phyloP scores from a whole-genome alignment of 176 grass and related monocot genomes.

The Ananas comosus region DNA sequence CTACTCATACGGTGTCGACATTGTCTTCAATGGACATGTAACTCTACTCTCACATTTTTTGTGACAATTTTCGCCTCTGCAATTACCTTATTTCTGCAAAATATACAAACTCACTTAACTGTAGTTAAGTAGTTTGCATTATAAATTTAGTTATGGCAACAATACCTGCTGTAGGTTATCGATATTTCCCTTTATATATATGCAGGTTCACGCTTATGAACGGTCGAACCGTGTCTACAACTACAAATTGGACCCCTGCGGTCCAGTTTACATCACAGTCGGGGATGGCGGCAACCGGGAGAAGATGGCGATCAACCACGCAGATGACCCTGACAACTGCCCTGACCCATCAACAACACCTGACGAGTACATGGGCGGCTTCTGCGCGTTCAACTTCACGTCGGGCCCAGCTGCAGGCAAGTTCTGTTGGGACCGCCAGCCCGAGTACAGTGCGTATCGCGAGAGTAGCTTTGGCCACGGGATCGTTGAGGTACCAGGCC shows the following conservation, averaged over 20 bases:
- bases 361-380: conserved; percentile 36
- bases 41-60: background rate
- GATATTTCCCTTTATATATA: background rate
- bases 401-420: conserved; percentile 48
- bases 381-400: conserved; percentile 69
- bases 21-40: conserved; percentile 90
- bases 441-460: conserved; percentile 65
- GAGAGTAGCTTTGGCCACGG: conserved; percentile 89
- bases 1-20: conserved; percentile 53
- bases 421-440: conserved; percentile 80
- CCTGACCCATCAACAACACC: conserved; percentile 39
- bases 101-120: no score
- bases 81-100: background rate
- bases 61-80: background rate
- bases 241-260: conserved; percentile 54
- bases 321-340: conserved; percentile 53
- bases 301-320: conserved; percentile 62
- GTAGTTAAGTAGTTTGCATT: no score
- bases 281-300: conserved; percentile 69
- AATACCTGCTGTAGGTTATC: background rate
- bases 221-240: conserved; percentile 82
- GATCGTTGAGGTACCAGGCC: conserved; percentile 47
- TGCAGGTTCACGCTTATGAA: conserved; percentile 82
- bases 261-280: conserved; percentile 48
- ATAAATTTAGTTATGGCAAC: no score